These are phyloP conservation scores for Linanthus parryae DNA, from an alignment of 148 eudicot genomes.

Conservation along the genomic window DNA sequence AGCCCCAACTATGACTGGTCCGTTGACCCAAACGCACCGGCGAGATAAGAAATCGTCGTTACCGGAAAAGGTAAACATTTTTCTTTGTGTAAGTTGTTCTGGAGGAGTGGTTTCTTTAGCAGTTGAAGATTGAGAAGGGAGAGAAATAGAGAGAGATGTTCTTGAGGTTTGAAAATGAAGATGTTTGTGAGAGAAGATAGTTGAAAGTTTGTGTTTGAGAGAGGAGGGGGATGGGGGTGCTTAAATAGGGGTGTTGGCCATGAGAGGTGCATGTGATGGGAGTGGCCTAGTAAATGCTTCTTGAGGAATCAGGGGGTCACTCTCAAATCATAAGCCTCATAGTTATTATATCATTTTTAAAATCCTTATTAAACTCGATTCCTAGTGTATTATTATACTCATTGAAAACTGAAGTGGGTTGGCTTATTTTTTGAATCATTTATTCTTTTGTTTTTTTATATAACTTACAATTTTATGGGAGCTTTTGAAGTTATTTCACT, in stretches of 20 bases:
- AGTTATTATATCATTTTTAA: neutral
- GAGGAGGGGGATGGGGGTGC: too few relatives aligned
- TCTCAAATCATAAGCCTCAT: conserved; percentile 4
- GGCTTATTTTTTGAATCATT: neutral
- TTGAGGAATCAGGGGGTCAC: conserved; percentile 1
- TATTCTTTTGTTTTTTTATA: neutral
- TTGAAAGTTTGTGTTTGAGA: too few relatives aligned
- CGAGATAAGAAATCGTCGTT: neutral
- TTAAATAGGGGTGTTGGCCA: too few relatives aligned
- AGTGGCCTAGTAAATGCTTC: neutral
- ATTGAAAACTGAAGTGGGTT: neutral
- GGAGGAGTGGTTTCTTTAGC: too few relatives aligned
- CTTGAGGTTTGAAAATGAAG: conserved; percentile 18
- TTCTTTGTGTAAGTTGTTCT: neutral
- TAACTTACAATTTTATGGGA: neutral
- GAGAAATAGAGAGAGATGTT: conserved; percentile 1
- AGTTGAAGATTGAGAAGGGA: neutral
- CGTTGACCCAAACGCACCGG: conserved; percentile 17
- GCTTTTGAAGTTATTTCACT: too few relatives aligned
- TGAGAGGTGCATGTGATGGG: conserved; percentile 10
- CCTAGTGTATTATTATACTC: too few relatives aligned
- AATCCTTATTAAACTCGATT: too few relatives aligned
- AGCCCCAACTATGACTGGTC: conserved; percentile 74
- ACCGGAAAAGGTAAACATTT: neutral
- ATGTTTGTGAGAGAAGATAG: too few relatives aligned